Evolutionary conservation across 768 basidiomycete species (phyloP), one percentile per base, ranked within the genome.

Genomic region (Tephrocybe rancida): DNA sequence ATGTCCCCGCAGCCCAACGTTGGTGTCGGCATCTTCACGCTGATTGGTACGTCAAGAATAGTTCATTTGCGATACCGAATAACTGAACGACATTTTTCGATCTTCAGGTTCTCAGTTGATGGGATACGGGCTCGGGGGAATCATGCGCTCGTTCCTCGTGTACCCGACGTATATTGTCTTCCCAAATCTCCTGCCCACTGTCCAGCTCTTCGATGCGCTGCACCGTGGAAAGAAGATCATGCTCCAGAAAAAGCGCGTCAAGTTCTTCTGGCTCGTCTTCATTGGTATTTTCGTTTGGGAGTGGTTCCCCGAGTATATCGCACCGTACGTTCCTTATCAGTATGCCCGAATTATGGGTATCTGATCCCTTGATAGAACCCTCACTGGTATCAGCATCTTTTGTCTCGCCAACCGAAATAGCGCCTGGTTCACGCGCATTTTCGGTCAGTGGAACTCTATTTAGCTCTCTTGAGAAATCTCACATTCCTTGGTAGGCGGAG

Each of bases 381-480:
- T 86, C 34, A 85, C 83, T 1, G 84, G 84, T n/a, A 71, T 86
- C 50, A 82, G 80, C 14, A 72, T 87, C 27, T 78, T 83, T 67
- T 84, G 83, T 58, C 70, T 84, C 22, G 81, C 75, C 1, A 72
- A 76, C 46, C 74, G 72, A 35, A 19, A 59, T 21, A 55, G 54
- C 44, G 55, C 59, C 0, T 73, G 74, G 66, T 73, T 85, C 51
- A 79, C 57, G 37, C 49, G 56, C 27, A 56, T 63, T 35, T 60
- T 50, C 25, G 54, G 54, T 60, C 6, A 5, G 44, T 30, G 16
- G 25, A 16, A 34, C 18, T 48, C n/a, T n/a, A n/a, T n/a, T 44
- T 35, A 19, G 39, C 27, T 5, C 18, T 30, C 25, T 27, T 22
- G 11, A 8, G 27, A 44, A 10, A 27, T 42, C 6, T 49, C 19